phyloP scores from a whole-genome alignment of 495 filamentous ascomycete genomes.

The Physcia stellaris region DNA sequence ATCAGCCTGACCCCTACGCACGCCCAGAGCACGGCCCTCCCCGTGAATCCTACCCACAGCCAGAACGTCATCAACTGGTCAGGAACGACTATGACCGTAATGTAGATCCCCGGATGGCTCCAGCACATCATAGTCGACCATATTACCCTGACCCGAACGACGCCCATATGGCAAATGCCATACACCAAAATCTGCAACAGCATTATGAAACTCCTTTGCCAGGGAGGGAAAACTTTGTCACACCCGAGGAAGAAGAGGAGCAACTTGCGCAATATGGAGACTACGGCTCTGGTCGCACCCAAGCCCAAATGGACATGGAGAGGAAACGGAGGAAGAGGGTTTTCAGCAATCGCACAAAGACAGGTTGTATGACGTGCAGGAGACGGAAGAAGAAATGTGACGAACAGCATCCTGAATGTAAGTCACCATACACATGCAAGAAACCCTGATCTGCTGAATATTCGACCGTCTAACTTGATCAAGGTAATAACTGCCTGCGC shows the following conservation, averaged over 20 bases:
- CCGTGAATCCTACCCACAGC: slow-evolving; percentile 12
- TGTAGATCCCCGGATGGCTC: slow-evolving; percentile 12
- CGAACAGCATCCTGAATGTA: slow-evolving; percentile 87
- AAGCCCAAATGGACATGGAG: slow-evolving; percentile 44
- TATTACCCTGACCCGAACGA: slow-evolving; percentile 35
- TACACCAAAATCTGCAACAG: slow-evolving; percentile 34
- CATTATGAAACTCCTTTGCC: slow-evolving; percentile 23
- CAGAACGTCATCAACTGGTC: slow-evolving; percentile 11
- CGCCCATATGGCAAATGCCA: slow-evolving; percentile 28
- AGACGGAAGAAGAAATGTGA: slow-evolving; percentile 98
- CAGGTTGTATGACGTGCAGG: slow-evolving; percentile 90
- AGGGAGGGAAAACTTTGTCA: slow-evolving; percentile 19
- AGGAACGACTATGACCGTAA: slow-evolving; percentile 17
- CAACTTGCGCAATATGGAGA: slow-evolving; percentile 23
- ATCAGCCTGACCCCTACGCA: slow-evolving; percentile 2
- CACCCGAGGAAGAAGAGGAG: slow-evolving; percentile 23
- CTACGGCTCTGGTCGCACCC: slow-evolving; percentile 26
- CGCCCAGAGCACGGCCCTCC: slow-evolving; percentile 3
- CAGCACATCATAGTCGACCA: slow-evolving; percentile 13
- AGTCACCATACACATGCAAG: slow-evolving; percentile 20
- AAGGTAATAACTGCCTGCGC: slow-evolving; percentile 84
- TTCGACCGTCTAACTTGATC: too few species aligned
- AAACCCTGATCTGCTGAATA: too few species aligned
- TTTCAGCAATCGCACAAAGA: slow-evolving; percentile 95
- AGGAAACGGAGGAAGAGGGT: slow-evolving; percentile 71